Evolutionary conservation across 169 alveolate genomes (phyloP).

Genomic region (Babesia ovata): DNA sequence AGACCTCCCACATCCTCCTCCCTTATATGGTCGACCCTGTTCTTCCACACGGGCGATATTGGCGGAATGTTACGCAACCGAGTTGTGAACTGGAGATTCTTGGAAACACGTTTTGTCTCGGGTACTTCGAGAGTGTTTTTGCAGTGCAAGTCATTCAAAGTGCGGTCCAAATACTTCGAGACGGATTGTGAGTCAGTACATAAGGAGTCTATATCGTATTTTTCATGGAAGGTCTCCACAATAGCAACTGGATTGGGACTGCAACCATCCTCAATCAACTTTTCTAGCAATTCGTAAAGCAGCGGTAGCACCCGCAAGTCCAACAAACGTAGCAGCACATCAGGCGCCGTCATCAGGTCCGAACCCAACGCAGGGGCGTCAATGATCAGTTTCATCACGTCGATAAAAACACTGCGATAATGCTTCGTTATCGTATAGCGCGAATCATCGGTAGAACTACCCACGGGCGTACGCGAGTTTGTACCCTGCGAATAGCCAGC

Average conservation of each 20-base stretch:
- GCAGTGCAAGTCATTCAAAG: neutral
- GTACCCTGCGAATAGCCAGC: too few relatives aligned
- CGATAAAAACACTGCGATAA: slow-evolving; percentile 43
- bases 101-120: neutral
- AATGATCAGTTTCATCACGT: slow-evolving; percentile 34
- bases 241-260: slow-evolving; percentile 2
- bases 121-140: neutral
- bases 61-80: slow-evolving; percentile 46
- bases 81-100: slow-evolving; percentile 25
- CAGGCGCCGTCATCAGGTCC: slow-evolving; percentile 36
- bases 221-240: neutral
- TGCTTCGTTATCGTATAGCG: slow-evolving; percentile 27
- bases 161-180: neutral
- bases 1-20: slow-evolving; percentile 47
- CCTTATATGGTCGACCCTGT: slow-evolving; percentile 25
- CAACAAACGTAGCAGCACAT: slow-evolving; percentile 27
- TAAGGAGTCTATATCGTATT: neutral
- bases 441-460: neutral
- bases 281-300: slow-evolving; percentile 21
- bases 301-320: slow-evolving; percentile 31
- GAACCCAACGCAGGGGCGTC: slow-evolving; percentile 31
- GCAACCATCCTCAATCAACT: slow-evolving; percentile 4
- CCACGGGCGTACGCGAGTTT: neutral
- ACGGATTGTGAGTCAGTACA: neutral
- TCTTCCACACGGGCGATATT: slow-evolving; percentile 17